Evolutionary conservation across 1,139 yeast species (phyloP).

Genomic region (Hemisphaericaspora xylanilytica): DNA sequence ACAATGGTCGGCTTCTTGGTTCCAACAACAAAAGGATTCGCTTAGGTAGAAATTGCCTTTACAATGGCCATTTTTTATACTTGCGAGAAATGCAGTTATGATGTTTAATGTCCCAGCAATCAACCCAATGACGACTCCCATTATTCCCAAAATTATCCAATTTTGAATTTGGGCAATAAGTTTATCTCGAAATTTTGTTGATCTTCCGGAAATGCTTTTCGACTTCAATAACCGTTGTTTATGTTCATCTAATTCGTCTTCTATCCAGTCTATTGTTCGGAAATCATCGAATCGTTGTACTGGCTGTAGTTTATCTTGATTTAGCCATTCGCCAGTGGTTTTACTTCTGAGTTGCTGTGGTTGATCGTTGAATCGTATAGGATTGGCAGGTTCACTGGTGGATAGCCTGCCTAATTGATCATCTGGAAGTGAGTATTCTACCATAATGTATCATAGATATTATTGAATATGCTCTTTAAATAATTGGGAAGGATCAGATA

Average conservation of each 20-base stretch:
- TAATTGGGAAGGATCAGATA: too few relatives aligned
- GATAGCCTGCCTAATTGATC: too few relatives aligned
- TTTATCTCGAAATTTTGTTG: slow-evolving; percentile 23
- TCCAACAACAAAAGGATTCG: slow-evolving; percentile 80
- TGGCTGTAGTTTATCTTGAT: slow-evolving; percentile 34
- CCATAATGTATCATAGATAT: too few relatives aligned
- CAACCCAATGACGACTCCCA: slow-evolving; percentile 74
- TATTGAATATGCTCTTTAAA: too few relatives aligned
- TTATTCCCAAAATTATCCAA: slow-evolving; percentile 72
- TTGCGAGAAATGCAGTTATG: slow-evolving; percentile 83
- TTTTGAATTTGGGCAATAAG: slow-evolving; percentile 54
- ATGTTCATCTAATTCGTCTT: slow-evolving; percentile 67
- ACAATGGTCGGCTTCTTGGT: slow-evolving; percentile 49
- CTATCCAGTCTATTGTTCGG: slow-evolving; percentile 80
- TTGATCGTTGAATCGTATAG: neutral
- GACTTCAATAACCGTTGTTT: slow-evolving; percentile 26
- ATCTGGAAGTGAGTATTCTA: neutral
- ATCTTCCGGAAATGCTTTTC: slow-evolving; percentile 14
- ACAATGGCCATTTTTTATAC: slow-evolving; percentile 78
- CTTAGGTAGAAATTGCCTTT: slow-evolving; percentile 65
- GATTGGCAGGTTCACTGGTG: too few relatives aligned
- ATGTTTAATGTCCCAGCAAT: slow-evolving; percentile 82
- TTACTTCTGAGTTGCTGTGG: slow-evolving; percentile 1
- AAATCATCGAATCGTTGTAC: slow-evolving; percentile 57
- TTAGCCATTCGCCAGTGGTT: slow-evolving; percentile 38